Base-by-base conservation (phyloP, 2,329 filamentous ascomycete genomes). In the Alternaria dauci region DNA sequence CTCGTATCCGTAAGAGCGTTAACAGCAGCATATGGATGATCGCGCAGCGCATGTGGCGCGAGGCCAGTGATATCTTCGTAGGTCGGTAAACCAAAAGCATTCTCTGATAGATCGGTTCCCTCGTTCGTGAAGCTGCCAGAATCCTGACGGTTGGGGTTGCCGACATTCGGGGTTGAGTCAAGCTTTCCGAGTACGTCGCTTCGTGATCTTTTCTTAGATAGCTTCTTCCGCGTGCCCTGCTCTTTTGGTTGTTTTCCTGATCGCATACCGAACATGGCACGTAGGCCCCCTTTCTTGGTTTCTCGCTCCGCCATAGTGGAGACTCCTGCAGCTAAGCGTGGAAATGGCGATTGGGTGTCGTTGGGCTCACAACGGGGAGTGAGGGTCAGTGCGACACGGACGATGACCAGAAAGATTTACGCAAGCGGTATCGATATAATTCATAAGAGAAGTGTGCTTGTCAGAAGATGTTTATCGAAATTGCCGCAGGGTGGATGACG, bases 61-160 rank as follows among this genome's bases (percentile, higher is more conserved):
- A 62, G 42, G 3, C 57, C 55, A 28, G 59, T 54, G 18, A 48
- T 39, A 44, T 67, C 59, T 11, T 66, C 58, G 23, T 68, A 69
- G 16, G 59, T 52, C 26, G 63, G 67, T 41, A 59, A 57, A 9
- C 55, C 43, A 20, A 52, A 51, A 12, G 50, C 59, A 39, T 52
- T 55, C 36, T 44, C 60, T n/a, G 52, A 56, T 4, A 51, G 42
- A 23, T 66, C 61, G 47, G 60, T 67, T 36, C 62, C 68, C 47
- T 65, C 62, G 34, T 62, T 64, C 9, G 62, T 68, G 32, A 70
- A 72, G 58, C 67, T 72, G 7, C 70, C 67, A 12, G 69, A 72
- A 43, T 71, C 67, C 61, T 71, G 70, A 39, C 69, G 70, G 23
- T 55, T 43, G 18, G 62, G 30, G 60, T 63, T 64, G 32, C 58